Evolutionary conservation across 805 yeast genomes (phyloP).

Genomic region (Metschnikowia aberdeeniae): DNA sequence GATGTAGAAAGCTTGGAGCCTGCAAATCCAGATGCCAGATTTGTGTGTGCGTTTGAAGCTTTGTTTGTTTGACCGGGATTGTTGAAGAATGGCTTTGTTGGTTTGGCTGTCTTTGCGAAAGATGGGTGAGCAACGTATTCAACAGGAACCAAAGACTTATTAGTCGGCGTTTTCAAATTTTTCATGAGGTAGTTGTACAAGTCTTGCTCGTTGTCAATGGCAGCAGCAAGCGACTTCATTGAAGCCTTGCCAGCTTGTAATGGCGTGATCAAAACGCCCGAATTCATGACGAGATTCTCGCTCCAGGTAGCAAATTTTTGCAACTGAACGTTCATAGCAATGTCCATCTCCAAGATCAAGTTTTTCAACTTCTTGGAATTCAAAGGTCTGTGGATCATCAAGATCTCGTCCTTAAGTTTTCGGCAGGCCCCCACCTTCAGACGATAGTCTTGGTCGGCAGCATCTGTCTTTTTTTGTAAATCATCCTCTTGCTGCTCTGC

Average conservation of each 20-base stretch:
- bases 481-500: slow-evolving; percentile 91
- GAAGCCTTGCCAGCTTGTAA: slow-evolving; percentile 53
- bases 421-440: slow-evolving; percentile 70
- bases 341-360: slow-evolving; percentile 79
- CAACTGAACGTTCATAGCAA: slow-evolving; percentile 83
- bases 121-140: slow-evolving; percentile 71
- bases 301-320: slow-evolving; percentile 85
- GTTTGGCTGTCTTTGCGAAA: slow-evolving; percentile 36
- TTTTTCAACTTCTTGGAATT: slow-evolving; percentile 68
- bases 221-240: slow-evolving; percentile 70
- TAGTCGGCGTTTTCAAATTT: slow-evolving; percentile 35
- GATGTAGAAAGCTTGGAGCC: not conserved
- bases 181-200: slow-evolving; percentile 64
- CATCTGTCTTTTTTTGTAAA: slow-evolving; percentile 68
- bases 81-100: slow-evolving; percentile 31
- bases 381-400: slow-evolving; percentile 73
- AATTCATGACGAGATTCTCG: slow-evolving; percentile 77
- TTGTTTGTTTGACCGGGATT: slow-evolving; percentile 1
- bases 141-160: slow-evolving; percentile 55
- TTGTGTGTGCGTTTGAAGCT: slow-evolving; percentile 1
- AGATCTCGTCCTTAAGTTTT: slow-evolving; percentile 66
- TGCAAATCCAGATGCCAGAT: not conserved
- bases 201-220: slow-evolving; percentile 80
- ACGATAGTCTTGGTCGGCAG: slow-evolving; percentile 84
- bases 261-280: slow-evolving; percentile 82